Evolutionary conservation across 2,329 filamentous ascomycete species (phyloP), one percentile per base, ranked within the genome.

Genomic region (Neopestalotiopsis sp.): DNA sequence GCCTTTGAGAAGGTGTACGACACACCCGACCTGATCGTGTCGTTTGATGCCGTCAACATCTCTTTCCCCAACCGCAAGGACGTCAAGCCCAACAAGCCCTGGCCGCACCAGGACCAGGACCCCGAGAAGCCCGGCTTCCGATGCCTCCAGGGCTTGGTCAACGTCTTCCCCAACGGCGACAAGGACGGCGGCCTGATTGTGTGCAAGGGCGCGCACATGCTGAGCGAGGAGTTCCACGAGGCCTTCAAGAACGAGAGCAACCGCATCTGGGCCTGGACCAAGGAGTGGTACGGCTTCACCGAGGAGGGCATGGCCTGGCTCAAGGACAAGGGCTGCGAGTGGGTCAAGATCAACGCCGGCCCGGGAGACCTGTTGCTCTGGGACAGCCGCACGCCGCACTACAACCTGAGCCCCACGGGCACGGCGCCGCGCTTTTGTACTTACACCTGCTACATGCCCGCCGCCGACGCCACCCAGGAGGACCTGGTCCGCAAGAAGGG

Each of bases 111-210:
- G 60, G 83, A 84, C 68, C 82, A 84, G 70, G 80, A 83, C 67
- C 83, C 81, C 1, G 75, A 75, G 4, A 80, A 78, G 71, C 78
- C 78, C 13, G 85, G 84, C 0, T 85, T 87, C 74, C 80, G 84
- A 2, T 88, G 85, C 71, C 77, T 85, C 2, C 85, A 87, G 69
- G 85, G 85, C 4, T 78, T 87, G 0, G 82, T 87, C 2, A 87
- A 87, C 73, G 73, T 80, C 6, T 74, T 70, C 40, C 78, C 78
- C 34, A 78, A 75, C 58, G 78, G 78, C 2, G 74, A 76, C n/a
- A 74, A 78, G 13, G 78, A 80, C 28, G 78, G 78, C 4, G 78
- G 78, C 1, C 71, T 80, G 2, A 75, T 79, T 38, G 77, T 81
- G 6, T 80, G 75, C 72, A 72, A 70, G 58, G 76, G 78, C 10